phyloP scores from a whole-genome alignment of 495 filamentous ascomycete genomes.

The Aspergillus cavernicola region DNA sequence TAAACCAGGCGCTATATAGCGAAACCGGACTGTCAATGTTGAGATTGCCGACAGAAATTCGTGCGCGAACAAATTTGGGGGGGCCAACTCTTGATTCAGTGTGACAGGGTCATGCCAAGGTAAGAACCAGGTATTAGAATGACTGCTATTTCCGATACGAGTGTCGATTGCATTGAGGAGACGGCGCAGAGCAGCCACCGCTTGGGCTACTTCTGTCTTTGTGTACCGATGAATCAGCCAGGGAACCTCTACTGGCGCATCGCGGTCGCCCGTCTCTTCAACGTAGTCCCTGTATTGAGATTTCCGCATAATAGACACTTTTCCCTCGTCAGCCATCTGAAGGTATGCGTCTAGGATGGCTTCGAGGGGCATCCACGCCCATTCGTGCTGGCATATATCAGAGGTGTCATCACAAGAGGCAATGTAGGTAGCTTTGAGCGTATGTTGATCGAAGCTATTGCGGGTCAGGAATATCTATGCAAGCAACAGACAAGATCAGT shows the following conservation, averaged over 20 bases:
- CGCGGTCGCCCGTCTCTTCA: too few species aligned
- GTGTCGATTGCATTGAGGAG: slow-evolving; percentile 7
- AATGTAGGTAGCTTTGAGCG: slow-evolving; percentile 11
- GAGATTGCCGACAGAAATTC: slow-evolving; percentile 3
- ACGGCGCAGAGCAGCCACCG: slow-evolving; percentile 5
- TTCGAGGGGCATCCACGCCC: slow-evolving; percentile 16
- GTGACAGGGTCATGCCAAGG: slow-evolving; percentile 10
- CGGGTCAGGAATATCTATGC: too few species aligned
- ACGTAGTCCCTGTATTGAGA: too few species aligned
- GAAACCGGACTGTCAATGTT: slow-evolving; percentile 5
- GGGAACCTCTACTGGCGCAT: background rate
- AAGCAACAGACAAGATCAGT: too few species aligned
- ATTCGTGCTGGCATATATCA: slow-evolving; percentile 2
- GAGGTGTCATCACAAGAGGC: slow-evolving; percentile 3
- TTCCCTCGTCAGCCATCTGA: slow-evolving; percentile 13
- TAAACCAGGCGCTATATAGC: slow-evolving; percentile 12
- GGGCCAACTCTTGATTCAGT: background rate
- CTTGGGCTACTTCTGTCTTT: slow-evolving; percentile 6
- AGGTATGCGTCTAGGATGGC: slow-evolving; percentile 15
- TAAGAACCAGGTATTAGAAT: background rate
- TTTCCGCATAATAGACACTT: too few species aligned
- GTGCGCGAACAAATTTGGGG: background rate
- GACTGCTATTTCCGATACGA: background rate
- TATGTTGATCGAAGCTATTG: slow-evolving; percentile 13
- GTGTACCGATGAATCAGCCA: slow-evolving; percentile 12